These are phyloP conservation scores for Escallonia rubra DNA, from an alignment of 129 eudicot genomes.

Conservation along the genomic window DNA sequence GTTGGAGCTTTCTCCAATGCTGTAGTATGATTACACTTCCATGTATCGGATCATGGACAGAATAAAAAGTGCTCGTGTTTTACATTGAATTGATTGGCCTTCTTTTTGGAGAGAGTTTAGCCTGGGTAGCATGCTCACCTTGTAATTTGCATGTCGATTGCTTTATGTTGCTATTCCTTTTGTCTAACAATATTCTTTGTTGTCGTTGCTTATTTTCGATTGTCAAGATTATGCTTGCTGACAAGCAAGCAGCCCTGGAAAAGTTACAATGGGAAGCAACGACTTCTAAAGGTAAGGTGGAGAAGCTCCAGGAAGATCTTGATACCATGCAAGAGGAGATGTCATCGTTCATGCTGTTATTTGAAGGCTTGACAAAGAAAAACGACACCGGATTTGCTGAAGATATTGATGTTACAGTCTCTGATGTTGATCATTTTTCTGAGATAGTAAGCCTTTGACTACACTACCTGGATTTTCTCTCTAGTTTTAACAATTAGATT, in stretches of 20 bases:
- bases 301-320: slow-evolving; percentile 73
- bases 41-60: background rate
- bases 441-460: slow-evolving; percentile 54
- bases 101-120: no score
- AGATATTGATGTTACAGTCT: slow-evolving; percentile 54
- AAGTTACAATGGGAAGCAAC: slow-evolving; percentile 89
- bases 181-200: no score
- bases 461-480: background rate
- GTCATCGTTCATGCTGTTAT: slow-evolving; percentile 53
- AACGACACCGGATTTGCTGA: slow-evolving; percentile 23
- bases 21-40: no score
- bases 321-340: slow-evolving; percentile 63
- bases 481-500: no score
- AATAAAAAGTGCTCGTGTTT: background rate
- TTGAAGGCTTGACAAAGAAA: slow-evolving; percentile 67
- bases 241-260: slow-evolving; percentile 94
- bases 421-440: slow-evolving; percentile 28
- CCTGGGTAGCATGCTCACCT: background rate
- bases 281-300: slow-evolving; percentile 73
- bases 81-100: no score
- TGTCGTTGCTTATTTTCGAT: no score
- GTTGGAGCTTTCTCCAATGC: no score
- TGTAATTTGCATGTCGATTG: no score
- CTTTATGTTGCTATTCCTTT: no score
- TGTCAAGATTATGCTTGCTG: slow-evolving; percentile 78